These are phyloP conservation scores for Mediolabrus comicus DNA, from an alignment of 108 stramenopile genomes.

Conservation along the genomic window DNA sequence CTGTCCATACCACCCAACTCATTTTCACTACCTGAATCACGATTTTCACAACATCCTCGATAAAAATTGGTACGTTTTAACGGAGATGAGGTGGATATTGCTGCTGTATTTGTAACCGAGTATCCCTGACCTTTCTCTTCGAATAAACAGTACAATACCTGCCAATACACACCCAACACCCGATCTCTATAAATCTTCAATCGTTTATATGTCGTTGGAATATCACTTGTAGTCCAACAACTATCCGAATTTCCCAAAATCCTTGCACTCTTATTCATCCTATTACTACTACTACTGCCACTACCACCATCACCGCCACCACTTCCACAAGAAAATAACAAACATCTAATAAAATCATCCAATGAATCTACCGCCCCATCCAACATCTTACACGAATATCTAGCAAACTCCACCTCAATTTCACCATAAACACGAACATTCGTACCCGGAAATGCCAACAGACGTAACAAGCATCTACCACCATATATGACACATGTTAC, in stretches of 20 bases:
- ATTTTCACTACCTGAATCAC: background rate
- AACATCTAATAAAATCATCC: conserved; percentile 47
- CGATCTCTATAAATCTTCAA: conserved; percentile 62
- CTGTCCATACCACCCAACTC: background rate
- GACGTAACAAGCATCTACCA: conserved; percentile 65
- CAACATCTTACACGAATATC: conserved; percentile 78
- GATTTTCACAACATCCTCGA: conserved; percentile 17
- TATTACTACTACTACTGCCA: background rate
- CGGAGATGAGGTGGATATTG: conserved; percentile 4
- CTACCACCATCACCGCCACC: background rate
- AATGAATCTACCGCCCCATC: conserved; percentile 42
- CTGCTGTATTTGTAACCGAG: too few relatives aligned
- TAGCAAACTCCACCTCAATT: conserved; percentile 79
- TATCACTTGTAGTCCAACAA: conserved; percentile 22
- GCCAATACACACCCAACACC: conserved; percentile 66
- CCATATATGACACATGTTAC: conserved; percentile 34
- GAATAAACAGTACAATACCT: conserved; percentile 60
- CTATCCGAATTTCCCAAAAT: background rate
- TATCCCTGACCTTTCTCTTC: conserved; percentile 42
- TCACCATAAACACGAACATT: conserved; percentile 64
- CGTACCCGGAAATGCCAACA: conserved; percentile 86
- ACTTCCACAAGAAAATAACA: conserved; percentile 3
- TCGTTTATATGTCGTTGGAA: conserved; percentile 61
- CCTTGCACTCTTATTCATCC: background rate
- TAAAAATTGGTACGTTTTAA: background rate